phyloP scores from a whole-genome alignment of 2,329 filamentous ascomycete genomes.

The Ophiostoma sp. region DNA sequence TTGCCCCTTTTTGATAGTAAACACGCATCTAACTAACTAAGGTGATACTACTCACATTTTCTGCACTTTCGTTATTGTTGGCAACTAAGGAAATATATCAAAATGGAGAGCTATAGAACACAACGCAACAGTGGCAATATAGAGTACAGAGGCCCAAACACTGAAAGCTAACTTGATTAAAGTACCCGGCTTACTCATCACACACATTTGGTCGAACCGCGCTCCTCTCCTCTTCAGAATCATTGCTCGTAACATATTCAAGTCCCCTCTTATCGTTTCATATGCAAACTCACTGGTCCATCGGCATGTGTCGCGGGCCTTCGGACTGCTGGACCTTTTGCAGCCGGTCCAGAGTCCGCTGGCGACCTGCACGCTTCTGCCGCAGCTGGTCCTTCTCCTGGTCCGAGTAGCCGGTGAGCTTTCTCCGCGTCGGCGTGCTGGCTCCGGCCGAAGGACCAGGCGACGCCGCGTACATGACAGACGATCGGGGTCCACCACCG shows the following conservation, averaged over 20 bases:
- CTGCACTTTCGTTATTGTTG: too few relatives aligned
- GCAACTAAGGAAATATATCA: too few relatives aligned
- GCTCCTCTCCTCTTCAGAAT: too few relatives aligned
- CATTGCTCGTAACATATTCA: background rate
- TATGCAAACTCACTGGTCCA: constrained; percentile 22
- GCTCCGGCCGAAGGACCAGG: constrained; percentile 30
- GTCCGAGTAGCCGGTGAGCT: constrained; percentile 55
- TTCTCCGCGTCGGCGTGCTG: constrained; percentile 51
- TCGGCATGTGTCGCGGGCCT: constrained; percentile 27
- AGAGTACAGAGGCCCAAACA: background rate
- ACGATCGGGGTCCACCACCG: constrained; percentile 35
- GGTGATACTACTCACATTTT: too few relatives aligned
- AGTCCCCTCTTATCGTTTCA: background rate
- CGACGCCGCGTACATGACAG: constrained; percentile 35
- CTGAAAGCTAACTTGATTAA: background rate
- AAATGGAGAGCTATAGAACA: background rate
- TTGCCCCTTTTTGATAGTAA: too few relatives aligned
- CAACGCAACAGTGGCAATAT: background rate
- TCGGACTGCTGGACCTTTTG: constrained; percentile 41
- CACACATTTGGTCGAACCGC: background rate
- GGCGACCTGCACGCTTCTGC: constrained; percentile 44
- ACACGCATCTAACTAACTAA: too few relatives aligned
- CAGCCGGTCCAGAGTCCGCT: constrained; percentile 27
- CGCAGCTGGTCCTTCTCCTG: constrained; percentile 54
- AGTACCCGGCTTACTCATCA: background rate